Evolutionary conservation across 805 yeast genomes (phyloP).

Genomic region (Candida incommunis): DNA sequence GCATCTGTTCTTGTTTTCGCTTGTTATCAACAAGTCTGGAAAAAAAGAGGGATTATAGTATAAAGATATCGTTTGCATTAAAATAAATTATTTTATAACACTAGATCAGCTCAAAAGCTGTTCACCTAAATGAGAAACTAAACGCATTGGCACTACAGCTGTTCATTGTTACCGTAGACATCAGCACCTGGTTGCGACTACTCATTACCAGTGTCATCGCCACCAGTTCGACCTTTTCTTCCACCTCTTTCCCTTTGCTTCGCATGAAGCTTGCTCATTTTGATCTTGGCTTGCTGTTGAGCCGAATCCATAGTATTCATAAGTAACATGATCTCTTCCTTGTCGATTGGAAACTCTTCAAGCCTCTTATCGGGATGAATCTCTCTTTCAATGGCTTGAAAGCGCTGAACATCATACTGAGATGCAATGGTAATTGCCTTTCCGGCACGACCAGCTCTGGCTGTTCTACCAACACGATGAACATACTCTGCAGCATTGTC

Average conservation of each 20-base stretch:
- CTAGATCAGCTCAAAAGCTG: too few relatives aligned
- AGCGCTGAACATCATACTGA: constrained; percentile 85
- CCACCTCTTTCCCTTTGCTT: constrained; percentile 29
- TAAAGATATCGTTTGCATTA: background rate
- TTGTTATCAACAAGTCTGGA: constrained; percentile 1
- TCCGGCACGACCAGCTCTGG: constrained; percentile 93
- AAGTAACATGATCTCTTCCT: constrained; percentile 59
- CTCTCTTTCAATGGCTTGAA: constrained; percentile 78
- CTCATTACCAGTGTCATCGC: constrained; percentile 35
- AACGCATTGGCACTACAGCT: too few relatives aligned
- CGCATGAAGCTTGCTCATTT: constrained; percentile 54
- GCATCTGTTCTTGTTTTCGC: background rate
- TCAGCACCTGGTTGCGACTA: constrained; percentile 6
- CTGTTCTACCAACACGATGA: constrained; percentile 93
- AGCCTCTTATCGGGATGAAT: constrained; percentile 54
- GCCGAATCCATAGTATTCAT: constrained; percentile 87
- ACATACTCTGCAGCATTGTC: constrained; percentile 82
- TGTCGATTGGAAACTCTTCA: constrained; percentile 70
- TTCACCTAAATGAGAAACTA: too few relatives aligned
- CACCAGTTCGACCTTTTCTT: constrained; percentile 25
- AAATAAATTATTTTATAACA: background rate
- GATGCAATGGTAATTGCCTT: constrained; percentile 80
- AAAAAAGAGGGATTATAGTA: background rate
- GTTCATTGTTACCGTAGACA: background rate
- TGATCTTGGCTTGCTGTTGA: constrained; percentile 74